Evolutionary conservation across 495 filamentous ascomycete species (phyloP).

Genomic region (Aspergillus bridgeri): DNA sequence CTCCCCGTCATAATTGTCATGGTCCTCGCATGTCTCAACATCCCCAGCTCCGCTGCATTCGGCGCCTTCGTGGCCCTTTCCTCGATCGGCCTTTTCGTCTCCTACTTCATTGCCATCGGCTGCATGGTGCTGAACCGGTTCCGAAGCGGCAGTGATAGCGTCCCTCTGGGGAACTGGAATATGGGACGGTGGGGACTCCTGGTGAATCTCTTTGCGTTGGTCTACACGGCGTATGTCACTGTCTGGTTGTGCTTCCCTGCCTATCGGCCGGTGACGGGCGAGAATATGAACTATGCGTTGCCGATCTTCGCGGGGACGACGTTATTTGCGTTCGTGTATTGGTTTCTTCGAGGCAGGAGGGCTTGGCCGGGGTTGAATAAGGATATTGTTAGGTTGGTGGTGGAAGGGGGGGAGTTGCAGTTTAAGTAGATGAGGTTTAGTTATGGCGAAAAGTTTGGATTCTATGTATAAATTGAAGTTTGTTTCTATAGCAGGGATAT

Average conservation of each 20-base stretch:
- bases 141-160: not conserved
- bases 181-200: conserved; percentile 22
- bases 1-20: conserved; percentile 45
- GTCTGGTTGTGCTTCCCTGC: conserved; percentile 26
- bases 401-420: conserved; percentile 15
- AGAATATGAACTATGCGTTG: conserved; percentile 26
- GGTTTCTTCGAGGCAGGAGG: conserved; percentile 21
- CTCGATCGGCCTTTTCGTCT: conserved; percentile 36
- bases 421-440: conserved; percentile 14
- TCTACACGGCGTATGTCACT: conserved; percentile 20
- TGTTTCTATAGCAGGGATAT: too few relatives aligned
- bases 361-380: conserved; percentile 22
- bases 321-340: conserved; percentile 21
- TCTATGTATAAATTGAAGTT: too few relatives aligned
- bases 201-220: conserved; percentile 24
- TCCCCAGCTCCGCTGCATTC: conserved; percentile 51
- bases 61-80: conserved; percentile 49
- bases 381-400: conserved; percentile 13
- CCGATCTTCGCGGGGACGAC: conserved; percentile 23
- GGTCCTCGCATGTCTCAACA: conserved; percentile 52
- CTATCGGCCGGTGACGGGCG: conserved; percentile 21
- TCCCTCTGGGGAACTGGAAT: conserved; percentile 16
- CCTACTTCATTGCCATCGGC: conserved; percentile 39
- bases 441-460: too few relatives aligned
- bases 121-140: conserved; percentile 37